Evolutionary conservation across 768 basidiomycete genomes (phyloP), one percentile per base, ranked within the genome.

Genomic region (Kondoa malvinella): DNA sequence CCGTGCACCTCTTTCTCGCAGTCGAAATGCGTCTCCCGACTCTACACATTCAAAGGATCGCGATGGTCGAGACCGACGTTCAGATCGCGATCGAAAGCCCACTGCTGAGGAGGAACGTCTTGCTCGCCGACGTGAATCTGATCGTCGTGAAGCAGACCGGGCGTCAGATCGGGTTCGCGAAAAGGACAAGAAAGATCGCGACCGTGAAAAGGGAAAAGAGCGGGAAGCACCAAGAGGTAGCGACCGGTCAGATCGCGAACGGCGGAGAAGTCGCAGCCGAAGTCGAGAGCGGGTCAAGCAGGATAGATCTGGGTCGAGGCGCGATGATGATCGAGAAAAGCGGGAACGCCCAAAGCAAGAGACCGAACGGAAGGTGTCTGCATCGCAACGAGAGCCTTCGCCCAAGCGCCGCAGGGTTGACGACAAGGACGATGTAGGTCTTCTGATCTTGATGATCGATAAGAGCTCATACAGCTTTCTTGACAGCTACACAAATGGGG

Each of bases 101-200:
- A 79, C 81, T 66, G 78, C 80, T 63, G 81, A 82, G 31, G 76
- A 80, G 62, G 82, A 82, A 12, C 78, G 34, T 57, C 34, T n/a
- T 15, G 34, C 21, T 14, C 14, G 65, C 25, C 63, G 66, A 25
- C 65, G 56, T 56, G 65, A 60, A 1, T 27, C 58, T 3, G 57
- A 57, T n/a, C 67, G 60, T 15, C 56, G 68, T 21, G 56, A 69
- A 1, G 31, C 34, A 30, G 65, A 58, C n/a, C 66, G 69, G 2
- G 31, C 57, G 27, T 26, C 29, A 33, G 68, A 71, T 32, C 33
- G 65, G 2, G 40, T 57, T 12, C 61, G 57, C n/a, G 67, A 71
- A 26, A 57, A 65, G 30, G 68, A 68, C 27, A 59, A n/a, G 59
- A 65, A 68, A 56, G 64, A 64, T 2, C 2, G 32, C n/a, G 60